Base-by-base conservation (phyloP, 2,329 filamentous ascomycete species). In the Sclerotiophoma versabilis region DNA sequence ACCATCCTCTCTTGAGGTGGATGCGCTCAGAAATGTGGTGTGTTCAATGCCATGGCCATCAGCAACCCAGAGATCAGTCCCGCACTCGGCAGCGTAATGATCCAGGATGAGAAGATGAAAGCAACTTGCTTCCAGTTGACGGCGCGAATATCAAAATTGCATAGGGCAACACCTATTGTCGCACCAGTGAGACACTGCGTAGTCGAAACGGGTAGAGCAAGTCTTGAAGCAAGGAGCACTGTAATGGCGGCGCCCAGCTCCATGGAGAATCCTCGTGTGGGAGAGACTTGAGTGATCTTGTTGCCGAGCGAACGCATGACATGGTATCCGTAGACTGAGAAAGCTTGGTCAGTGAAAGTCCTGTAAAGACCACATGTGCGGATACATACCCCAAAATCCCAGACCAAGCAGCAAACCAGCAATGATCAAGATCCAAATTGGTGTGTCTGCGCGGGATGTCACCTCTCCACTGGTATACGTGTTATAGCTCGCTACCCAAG, bases 281-380 rank as follows among this genome's bases (percentile, higher is more conserved):
- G 84, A 0, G 82, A 84, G 76, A 85, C 83, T 23, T 84, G 80
- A n/a, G 84, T 86, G 54, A 87, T 79, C 61, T 82, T 80, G 75
- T 87, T 87, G 52, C 84, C 84, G 62, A 86, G 75, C 60, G 83
- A 83, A 34, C 80, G 77, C 83, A 87, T 87, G 68, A 87, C 86
- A 66, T 86, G 81, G 71, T 47, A 53, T 3, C 49, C 49, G 19
- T 53, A 53, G 23, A 53, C 49, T 52, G 29, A 12, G 17, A 1
- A 5, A 8, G 4, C 3, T 0, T 8, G 19, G 36, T 52, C 9
- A 46, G 42, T 7, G 14, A 20, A 15, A 9, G 8, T 12, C 10
- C 2, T 2, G n/a, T 10, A 5, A 19, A 11, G 5, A 1, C 5
- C 17, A 4, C 12, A 12, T 85, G 86, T 2, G 83, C 82, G 58